These are phyloP conservation scores for Paulownia fortunei DNA, from an alignment of 257 asterid genomes.

Conservation along the genomic window DNA sequence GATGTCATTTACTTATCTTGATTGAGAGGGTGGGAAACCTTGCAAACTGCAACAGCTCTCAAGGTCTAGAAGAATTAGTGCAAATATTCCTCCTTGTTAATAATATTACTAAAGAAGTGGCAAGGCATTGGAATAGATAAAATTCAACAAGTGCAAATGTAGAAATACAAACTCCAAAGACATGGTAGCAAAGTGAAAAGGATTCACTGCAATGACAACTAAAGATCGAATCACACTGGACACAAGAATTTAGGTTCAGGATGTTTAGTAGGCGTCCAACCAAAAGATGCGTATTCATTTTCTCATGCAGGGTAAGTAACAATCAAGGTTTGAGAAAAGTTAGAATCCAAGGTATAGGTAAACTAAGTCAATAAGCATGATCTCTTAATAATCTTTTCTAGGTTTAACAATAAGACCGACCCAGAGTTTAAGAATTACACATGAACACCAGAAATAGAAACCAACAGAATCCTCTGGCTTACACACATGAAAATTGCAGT, in stretches of 20 bases:
- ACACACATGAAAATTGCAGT: neutral
- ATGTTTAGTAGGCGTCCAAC: neutral
- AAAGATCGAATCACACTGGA: neutral
- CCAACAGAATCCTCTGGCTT: neutral
- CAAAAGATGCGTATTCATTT: neutral
- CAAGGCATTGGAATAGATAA: neutral
- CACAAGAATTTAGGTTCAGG: neutral
- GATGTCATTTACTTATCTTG: neutral
- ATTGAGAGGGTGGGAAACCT: neutral
- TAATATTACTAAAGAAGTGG: neutral
- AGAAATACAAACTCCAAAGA: no score
- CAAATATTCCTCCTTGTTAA: conserved; percentile 3
- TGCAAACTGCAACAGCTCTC: neutral
- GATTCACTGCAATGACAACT: no score
- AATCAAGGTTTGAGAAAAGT: neutral
- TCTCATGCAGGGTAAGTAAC: neutral
- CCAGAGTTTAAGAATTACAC: neutral
- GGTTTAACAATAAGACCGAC: neutral
- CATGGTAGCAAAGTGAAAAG: no score
- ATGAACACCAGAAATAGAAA: neutral
- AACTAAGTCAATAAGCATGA: neutral
- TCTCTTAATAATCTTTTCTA: neutral
- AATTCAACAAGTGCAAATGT: neutral
- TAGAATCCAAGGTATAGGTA: neutral
- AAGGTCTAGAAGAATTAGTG: neutral